Conservation (phyloP, 2,329 filamentous ascomycete species). For the Fusarium anguioides region DNA sequence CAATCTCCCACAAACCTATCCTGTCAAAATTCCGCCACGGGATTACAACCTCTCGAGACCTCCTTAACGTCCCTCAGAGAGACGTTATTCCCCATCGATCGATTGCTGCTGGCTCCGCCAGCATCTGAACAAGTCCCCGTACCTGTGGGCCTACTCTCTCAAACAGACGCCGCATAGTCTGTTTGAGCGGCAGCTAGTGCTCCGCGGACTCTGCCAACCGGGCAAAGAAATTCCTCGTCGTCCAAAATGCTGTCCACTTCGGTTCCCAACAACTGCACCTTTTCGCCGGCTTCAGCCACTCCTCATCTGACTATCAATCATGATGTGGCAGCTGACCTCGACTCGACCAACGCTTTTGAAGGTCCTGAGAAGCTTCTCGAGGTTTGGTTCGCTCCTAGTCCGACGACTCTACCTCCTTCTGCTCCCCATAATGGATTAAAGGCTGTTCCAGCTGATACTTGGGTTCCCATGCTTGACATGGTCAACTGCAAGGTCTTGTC, state of each 20-base stretch:
- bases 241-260: conserved; percentile 80
- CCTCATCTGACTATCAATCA: conserved; percentile 97
- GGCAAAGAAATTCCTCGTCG: conserved; percentile 45
- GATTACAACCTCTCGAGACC: conserved; percentile 88
- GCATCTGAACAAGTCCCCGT: conserved; percentile 69
- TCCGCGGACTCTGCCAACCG: conserved; percentile 73
- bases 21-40: conserved; percentile 88
- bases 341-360: conserved; percentile 97
- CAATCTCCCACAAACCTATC: conserved; percentile 45
- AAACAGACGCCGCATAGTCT: conserved; percentile 93
- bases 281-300: conserved; percentile 84
- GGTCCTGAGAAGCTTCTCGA: conserved; percentile 98
- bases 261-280: conserved; percentile 83
- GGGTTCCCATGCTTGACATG: conserved; percentile 97
- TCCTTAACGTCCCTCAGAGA: conserved; percentile 86
- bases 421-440: conserved; percentile 84
- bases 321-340: conserved; percentile 90
- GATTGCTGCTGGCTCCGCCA: conserved; percentile 90
- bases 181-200: conserved; percentile 98
- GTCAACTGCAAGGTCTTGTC: conserved; percentile 99
- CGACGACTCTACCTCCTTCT: conserved; percentile 75
- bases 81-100: conserved; percentile 64
- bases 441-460: conserved; percentile 82
- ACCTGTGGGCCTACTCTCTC: conserved; percentile 98
- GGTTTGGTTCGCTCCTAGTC: conserved; percentile 94